A percentile compares a stretch with the other conserved stretches of the same genome.
phyloP scores from a whole-genome alignment of 345 rosid species.

The Passiflora organensis region DNA sequence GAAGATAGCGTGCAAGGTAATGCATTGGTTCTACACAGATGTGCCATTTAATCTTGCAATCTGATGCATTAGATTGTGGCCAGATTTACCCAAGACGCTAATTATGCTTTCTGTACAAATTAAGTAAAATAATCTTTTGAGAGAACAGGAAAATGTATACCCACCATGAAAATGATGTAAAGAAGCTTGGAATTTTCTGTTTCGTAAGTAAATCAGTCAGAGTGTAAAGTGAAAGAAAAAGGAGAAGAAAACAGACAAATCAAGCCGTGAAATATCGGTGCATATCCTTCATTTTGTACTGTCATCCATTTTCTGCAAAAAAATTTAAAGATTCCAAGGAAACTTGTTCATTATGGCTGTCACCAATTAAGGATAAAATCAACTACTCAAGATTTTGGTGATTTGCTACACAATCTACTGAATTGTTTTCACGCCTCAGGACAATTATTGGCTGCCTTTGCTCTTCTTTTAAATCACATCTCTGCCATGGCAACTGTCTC shows the following conservation, averaged over 20 bases:
- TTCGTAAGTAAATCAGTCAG: no score
- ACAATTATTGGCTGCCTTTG: not conserved
- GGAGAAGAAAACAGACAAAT: not conserved
- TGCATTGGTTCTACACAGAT: not conserved
- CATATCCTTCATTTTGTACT: conserved; percentile 1
- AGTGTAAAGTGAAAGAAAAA: not conserved
- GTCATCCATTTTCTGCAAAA: conserved; percentile 6
- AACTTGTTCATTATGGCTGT: conserved; percentile 9
- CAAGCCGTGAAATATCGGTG: not conserved
- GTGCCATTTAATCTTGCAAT: not conserved
- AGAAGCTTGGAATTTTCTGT: no score
- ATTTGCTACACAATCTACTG: conserved; percentile 22
- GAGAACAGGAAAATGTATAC: no score
- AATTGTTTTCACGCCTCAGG: conserved; percentile 2
- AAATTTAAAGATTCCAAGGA: conserved; percentile 13
- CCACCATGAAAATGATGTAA: no score
- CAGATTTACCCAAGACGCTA: not conserved
- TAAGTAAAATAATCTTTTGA: no score
- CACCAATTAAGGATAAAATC: conserved; percentile 22
- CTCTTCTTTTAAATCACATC: not conserved
- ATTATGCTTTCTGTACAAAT: no score
- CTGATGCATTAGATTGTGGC: not conserved
- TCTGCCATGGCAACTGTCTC: not conserved
- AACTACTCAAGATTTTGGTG: conserved; percentile 22
- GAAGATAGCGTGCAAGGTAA: conserved; percentile 2